Evolutionary conservation across 2,329 filamentous ascomycete species (phyloP), one percentile per base, ranked within the genome.

Genomic region (Curvularia eragrostidis): DNA sequence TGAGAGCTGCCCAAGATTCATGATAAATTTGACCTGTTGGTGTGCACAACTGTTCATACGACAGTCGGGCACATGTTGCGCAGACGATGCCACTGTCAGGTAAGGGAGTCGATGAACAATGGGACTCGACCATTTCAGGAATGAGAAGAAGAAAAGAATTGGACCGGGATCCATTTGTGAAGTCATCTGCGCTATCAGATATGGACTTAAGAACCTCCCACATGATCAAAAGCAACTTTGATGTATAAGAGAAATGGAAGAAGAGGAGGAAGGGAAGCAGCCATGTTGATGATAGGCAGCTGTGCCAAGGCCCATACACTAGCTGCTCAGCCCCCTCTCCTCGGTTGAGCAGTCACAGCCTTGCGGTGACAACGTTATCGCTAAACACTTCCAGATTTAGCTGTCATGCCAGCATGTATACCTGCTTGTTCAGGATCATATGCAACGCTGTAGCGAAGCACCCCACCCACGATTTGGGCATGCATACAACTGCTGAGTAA

Each of bases 401-500:
- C 10, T 26, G 3, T 23, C 21, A 7, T 15, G 15, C 28, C 42
- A 1, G 15, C 4, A 12, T 5, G 12, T 10, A 5, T 24, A 28
- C 15, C 6, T 18, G 5, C n/a, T 24, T 28, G 24, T 10, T 5
- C 21, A 12, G 21, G 26, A 13, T 13, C 5, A 12, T 10, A 30
- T 46, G 21, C 3, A 24, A 3, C 15, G 19, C 8, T 26, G 39
- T 42, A 42, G 13, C 12, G 3, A 13, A 12, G 15, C 9, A 18
- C 19, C 21, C 15, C 32, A 23, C 8, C 13, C 8, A 28, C 19
- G 30, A 28, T 32, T 12, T 34, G 18, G 21, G 9, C 30, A 18
- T 36, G 28, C n/a, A n/a, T 56, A 32, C 30, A 26, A 36, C 46
- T 62, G 56, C 49, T 43, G 26, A 28, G 51, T 42, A 59, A 66